Evolutionary conservation across 163 green algal species (phyloP).

Genomic region (Chlamydomonas reinhardtii): DNA sequence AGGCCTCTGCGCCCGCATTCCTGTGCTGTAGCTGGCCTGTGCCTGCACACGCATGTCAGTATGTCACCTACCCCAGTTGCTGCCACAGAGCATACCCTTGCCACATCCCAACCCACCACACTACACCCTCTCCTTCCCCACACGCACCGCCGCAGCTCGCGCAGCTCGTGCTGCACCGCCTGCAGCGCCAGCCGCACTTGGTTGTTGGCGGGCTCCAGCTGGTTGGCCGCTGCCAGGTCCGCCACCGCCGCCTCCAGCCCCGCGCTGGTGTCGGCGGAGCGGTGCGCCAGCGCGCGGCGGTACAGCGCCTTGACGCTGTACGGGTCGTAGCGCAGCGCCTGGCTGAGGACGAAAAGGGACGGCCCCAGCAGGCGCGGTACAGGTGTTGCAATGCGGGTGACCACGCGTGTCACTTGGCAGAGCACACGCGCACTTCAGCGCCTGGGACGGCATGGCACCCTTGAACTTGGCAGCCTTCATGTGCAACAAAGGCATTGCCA

Average conservation of each 20-base stretch:
- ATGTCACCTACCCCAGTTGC: no score
- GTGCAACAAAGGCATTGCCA: no score
- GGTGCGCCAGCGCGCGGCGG: slow-evolving; percentile 39
- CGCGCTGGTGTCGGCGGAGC: neutral
- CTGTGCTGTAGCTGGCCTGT: no score
- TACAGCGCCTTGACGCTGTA: slow-evolving; percentile 58
- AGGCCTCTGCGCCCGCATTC: no score
- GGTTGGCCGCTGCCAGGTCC: slow-evolving; percentile 44
- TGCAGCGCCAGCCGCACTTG: slow-evolving; percentile 13
- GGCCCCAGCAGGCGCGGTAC: neutral
- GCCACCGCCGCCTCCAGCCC: slow-evolving; percentile 46
- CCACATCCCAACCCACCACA: no score
- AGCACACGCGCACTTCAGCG: no score
- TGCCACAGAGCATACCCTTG: no score
- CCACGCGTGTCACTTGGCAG: no score
- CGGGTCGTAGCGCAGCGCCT: slow-evolving; percentile 50
- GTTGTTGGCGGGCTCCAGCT: slow-evolving; percentile 46
- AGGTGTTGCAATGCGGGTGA: no score
- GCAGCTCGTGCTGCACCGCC: slow-evolving; percentile 32
- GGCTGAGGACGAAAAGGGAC: slow-evolving; percentile 16
- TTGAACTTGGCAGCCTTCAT: no score
- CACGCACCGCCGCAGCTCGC: slow-evolving; percentile 37
- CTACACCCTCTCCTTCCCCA: neutral
- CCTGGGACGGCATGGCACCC: no score
- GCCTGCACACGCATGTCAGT: no score